Conservation (phyloP, 768 basidiomycete genomes). For the Russula olivacea region DNA sequence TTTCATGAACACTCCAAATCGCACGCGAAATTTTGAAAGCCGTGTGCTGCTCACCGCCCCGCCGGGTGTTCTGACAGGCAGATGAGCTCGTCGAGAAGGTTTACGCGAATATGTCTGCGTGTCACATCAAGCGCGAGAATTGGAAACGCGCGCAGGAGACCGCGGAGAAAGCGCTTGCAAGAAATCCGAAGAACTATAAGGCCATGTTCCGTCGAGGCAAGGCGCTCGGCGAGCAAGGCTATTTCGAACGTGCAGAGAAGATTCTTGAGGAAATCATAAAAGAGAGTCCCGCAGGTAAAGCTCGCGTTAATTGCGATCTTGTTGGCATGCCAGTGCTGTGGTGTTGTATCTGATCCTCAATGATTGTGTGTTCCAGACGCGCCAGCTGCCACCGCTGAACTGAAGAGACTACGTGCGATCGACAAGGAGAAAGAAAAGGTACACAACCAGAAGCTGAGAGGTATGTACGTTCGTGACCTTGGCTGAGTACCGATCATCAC, state of each 20-base stretch:
- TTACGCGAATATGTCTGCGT: conserved; percentile 80
- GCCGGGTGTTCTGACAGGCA: conserved; percentile 39
- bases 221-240: conserved; percentile 70
- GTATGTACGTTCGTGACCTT: conserved; percentile 32
- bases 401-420: conserved; percentile 50
- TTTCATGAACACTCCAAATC: neutral
- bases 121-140: conserved; percentile 73
- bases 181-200: conserved; percentile 72
- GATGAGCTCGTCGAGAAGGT: conserved; percentile 76
- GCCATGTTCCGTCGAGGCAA: conserved; percentile 79
- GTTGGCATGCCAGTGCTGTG: neutral
- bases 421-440: conserved; percentile 64
- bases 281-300: conserved; percentile 56
- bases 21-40: neutral
- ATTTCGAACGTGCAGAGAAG: conserved; percentile 64
- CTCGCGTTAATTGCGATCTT: neutral
- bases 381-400: conserved; percentile 54
- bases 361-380: conserved; percentile 39
- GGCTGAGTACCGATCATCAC: neutral
- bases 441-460: conserved; percentile 69
- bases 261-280: conserved; percentile 59
- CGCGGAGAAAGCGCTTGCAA: conserved; percentile 75
- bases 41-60: neutral
- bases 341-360: neutral
- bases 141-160: conserved; percentile 76